A percentile compares a stretch with the other conserved stretches of the same genome.
These are phyloP conservation scores for Allium cepa DNA, from an alignment of 106 monocot species.

Conservation along the genomic window DNA sequence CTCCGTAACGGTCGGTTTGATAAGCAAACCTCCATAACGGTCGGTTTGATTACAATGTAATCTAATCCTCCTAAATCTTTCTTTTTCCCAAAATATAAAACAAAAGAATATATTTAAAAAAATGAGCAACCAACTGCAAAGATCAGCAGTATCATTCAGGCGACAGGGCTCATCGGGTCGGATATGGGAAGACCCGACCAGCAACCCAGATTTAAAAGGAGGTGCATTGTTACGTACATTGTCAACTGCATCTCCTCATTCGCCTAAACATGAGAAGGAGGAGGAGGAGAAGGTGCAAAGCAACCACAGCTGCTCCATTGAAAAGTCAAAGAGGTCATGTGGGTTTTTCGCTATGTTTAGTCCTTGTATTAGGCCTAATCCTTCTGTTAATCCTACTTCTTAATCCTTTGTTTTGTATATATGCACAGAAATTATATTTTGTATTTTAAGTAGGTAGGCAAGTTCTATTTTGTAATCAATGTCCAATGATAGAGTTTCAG, in stretches of 20 bases:
- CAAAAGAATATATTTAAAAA: background rate
- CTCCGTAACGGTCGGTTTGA: too few species aligned
- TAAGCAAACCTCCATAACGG: too few species aligned
- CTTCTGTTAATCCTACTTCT: background rate
- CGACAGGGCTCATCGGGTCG: conserved; percentile 16
- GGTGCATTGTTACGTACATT: background rate
- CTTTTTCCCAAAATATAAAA: too few species aligned
- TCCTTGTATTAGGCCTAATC: conserved; percentile 9
- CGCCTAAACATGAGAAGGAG: background rate
- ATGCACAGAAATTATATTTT: too few species aligned
- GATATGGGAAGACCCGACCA: conserved; percentile 9
- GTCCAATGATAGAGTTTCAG: too few species aligned
- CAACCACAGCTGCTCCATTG: background rate
- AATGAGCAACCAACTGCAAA: conserved; percentile 7
- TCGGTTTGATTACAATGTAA: background rate
- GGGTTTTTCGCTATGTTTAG: conserved; percentile 12
- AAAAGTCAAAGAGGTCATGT: background rate
- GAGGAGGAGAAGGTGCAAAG: background rate
- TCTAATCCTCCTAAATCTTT: background rate
- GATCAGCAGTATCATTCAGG: conserved; percentile 10
- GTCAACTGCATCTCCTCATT: background rate
- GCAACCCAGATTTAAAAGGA: background rate
- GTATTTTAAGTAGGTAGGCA: too few species aligned
- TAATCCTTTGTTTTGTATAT: too few species aligned
- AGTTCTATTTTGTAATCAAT: too few species aligned